Evolutionary conservation across 306 rosid species (phyloP).

Genomic region (Cicer yamashitae): DNA sequence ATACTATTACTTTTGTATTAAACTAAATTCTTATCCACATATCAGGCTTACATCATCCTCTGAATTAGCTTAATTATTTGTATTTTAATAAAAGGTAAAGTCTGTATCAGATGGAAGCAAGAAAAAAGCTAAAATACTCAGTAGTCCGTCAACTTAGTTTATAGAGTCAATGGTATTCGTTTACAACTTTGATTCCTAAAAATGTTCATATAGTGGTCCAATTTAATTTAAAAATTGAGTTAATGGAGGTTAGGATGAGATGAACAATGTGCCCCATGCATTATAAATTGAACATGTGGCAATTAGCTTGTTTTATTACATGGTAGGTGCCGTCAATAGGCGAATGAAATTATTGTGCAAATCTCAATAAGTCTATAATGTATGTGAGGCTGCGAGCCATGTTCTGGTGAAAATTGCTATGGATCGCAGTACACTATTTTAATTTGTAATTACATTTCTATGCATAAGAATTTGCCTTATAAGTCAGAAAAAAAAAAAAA

Average conservation of each 20-base stretch:
- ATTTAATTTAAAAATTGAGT: not conserved
- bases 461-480: too few relatives aligned
- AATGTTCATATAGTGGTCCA: conserved; percentile 23
- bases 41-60: conserved; percentile 42
- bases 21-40: not conserved
- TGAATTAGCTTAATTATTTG: not conserved
- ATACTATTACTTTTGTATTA: not conserved
- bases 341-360: too few relatives aligned
- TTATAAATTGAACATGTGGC: conserved; percentile 41
- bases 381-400: too few relatives aligned
- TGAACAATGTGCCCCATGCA: conserved; percentile 30
- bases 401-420: too few relatives aligned
- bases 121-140: conserved; percentile 11
- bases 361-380: too few relatives aligned
- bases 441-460: too few relatives aligned
- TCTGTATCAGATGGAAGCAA: conserved; percentile 41
- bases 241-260: conserved; percentile 43
- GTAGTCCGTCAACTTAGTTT: conserved; percentile 43
- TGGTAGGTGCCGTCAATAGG: conserved; percentile 33
- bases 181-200: conserved; percentile 40
- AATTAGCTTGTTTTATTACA: conserved; percentile 16
- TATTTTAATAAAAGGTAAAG: not conserved
- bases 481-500: not conserved
- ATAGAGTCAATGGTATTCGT: conserved; percentile 48
- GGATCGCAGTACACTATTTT: too few relatives aligned